Percentiles rank a stretch among this genome's conserved stretches.
Conservation (phyloP, 805 yeast genomes). For the Clavispora fructus region DNA sequence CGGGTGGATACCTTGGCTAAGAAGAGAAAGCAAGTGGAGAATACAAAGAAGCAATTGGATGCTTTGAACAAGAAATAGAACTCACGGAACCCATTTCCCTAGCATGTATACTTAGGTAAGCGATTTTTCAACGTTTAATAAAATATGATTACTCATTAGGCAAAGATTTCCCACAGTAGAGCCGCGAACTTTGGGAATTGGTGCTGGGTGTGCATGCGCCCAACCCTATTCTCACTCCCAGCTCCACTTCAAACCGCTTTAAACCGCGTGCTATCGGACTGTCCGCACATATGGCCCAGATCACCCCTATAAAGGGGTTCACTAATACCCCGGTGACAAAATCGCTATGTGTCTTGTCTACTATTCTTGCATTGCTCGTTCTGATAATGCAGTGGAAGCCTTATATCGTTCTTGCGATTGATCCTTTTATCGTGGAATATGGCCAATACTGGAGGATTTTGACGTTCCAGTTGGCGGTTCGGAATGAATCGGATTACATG, state of each 20-base stretch:
- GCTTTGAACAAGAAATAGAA: constrained; percentile 17
- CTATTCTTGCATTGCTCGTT: constrained; percentile 34
- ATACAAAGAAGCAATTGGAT: constrained; percentile 45
- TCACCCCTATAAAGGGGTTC: constrained; percentile 40
- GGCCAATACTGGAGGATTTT: constrained; percentile 53
- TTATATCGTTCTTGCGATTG: constrained; percentile 37
- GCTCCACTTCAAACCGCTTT: not conserved
- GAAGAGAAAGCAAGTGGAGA: constrained; percentile 66
- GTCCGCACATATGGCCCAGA: constrained; percentile 23
- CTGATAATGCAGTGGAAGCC: constrained; percentile 44
- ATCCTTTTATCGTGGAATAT: constrained; percentile 53
- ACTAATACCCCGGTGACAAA: constrained; percentile 41
- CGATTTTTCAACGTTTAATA: not conserved
- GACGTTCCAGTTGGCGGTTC: constrained; percentile 46
- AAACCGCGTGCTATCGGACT: not conserved
- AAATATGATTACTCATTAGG: not conserved
- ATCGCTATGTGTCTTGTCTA: constrained; percentile 27
- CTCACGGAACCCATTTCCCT: not conserved
- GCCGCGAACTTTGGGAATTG: not conserved
- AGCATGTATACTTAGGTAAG: not conserved
- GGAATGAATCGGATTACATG: constrained; percentile 56
- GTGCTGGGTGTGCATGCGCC: not conserved
- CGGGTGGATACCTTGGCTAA: constrained; percentile 63
- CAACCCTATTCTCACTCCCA: not conserved
- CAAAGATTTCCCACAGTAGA: no score